Evolutionary conservation across 2,329 filamentous ascomycete genomes (phyloP).

Genomic region (Fusarium sambucinum): DNA sequence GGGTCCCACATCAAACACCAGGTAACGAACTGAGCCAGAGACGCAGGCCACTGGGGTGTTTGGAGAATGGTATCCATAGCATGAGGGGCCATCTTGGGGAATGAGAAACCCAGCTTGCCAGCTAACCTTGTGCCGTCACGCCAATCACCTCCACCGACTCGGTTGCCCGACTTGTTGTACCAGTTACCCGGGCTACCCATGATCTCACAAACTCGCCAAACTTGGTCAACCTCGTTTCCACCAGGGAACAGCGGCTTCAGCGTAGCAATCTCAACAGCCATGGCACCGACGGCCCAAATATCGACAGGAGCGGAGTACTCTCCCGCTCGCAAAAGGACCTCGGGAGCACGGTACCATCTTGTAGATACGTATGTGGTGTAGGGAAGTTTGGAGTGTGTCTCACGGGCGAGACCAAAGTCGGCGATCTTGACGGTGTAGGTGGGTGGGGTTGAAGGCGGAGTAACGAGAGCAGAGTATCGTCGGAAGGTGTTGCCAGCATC

Average conservation of each 20-base stretch:
- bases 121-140: conserved; percentile 92
- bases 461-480: conserved; percentile 92
- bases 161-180: conserved; percentile 90
- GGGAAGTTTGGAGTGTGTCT: conserved; percentile 94
- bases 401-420: conserved; percentile 96
- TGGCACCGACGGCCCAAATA: conserved; percentile 98
- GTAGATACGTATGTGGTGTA: conserved; percentile 99
- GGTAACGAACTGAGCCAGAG: conserved; percentile 92
- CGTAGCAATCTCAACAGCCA: conserved; percentile 98
- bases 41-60: conserved; percentile 88
- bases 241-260: conserved; percentile 97
- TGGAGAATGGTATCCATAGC: conserved; percentile 95
- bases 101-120: conserved; percentile 97
- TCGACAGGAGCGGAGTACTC: conserved; percentile 98
- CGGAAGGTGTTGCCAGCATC: conserved; percentile 89
- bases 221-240: conserved; percentile 97
- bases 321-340: conserved; percentile 91
- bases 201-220: conserved; percentile 98
- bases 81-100: conserved; percentile 99
- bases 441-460: conserved; percentile 92
- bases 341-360: conserved; percentile 96
- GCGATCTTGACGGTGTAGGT: conserved; percentile 98
- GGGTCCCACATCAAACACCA: conserved; percentile 99
- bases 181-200: conserved; percentile 99
- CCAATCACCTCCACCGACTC: conserved; percentile 96